These are phyloP conservation scores for Pseudohalonectria lignicola DNA, from an alignment of 2,329 filamentous ascomycete species.

Conservation along the genomic window DNA sequence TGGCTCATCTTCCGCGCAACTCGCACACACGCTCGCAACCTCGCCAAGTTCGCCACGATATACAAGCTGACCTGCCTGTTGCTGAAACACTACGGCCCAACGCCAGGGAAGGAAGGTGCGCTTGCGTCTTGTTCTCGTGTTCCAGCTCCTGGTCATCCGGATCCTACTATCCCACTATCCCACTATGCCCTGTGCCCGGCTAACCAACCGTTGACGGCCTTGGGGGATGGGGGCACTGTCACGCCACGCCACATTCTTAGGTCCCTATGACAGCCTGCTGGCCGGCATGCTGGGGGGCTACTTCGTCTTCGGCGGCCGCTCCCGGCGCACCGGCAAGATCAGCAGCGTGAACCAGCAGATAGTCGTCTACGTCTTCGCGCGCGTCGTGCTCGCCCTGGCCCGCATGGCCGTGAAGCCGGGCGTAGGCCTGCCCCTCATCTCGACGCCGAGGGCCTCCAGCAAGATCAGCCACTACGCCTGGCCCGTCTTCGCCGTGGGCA, in stretches of 20 bases:
- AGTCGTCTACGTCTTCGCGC: constrained; percentile 93
- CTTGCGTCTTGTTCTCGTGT: background rate
- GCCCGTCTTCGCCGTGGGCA: constrained; percentile 83
- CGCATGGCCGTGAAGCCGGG: constrained; percentile 66
- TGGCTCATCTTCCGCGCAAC: constrained; percentile 76
- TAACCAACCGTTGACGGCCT: no score
- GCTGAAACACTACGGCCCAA: constrained; percentile 51
- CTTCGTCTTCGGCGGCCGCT: constrained; percentile 69
- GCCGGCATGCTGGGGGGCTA: constrained; percentile 86
- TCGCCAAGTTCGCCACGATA: constrained; percentile 80
- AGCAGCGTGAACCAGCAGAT: constrained; percentile 91
- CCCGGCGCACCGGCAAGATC: constrained; percentile 53
- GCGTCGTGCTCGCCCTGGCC: constrained; percentile 75
- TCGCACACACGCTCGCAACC: constrained; percentile 78
- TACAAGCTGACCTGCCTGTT: constrained; percentile 79
- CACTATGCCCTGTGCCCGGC: no score
- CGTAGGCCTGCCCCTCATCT: constrained; percentile 37
- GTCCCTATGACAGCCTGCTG: constrained; percentile 73
- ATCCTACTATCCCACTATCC: background rate
- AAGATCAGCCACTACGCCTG: constrained; percentile 64
- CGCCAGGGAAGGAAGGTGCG: constrained; percentile 47
- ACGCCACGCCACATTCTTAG: constrained; percentile 27
- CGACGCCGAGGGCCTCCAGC: constrained; percentile 31
- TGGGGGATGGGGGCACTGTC: no score
- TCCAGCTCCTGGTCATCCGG: background rate